These are phyloP conservation scores for Papiliotrema fonsecae DNA, from an alignment of 1,284 basidiomycete genomes.

Conservation along the genomic window DNA sequence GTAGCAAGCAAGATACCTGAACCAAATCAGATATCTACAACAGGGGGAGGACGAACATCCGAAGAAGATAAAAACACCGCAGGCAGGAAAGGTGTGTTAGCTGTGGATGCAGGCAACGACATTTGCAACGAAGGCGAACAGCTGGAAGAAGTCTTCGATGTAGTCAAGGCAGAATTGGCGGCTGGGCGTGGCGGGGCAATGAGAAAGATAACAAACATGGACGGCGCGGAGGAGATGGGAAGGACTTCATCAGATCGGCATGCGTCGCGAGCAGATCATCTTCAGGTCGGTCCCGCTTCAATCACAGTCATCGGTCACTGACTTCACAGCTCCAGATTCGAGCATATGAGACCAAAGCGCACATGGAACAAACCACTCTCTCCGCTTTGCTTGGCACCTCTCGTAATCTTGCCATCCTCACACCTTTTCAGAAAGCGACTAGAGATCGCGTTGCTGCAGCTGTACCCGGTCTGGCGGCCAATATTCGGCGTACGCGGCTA, in stretches of 20 bases:
- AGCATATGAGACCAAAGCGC: conserved; percentile 60
- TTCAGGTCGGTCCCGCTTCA: conserved; percentile 14
- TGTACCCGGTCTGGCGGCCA: conserved; percentile 62
- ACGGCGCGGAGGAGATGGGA: neutral
- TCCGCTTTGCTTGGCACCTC: conserved; percentile 66
- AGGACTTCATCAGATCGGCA: conserved; percentile 11
- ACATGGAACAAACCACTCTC: conserved; percentile 59
- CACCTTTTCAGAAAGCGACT: conserved; percentile 79
- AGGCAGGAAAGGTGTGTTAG: conserved; percentile 9
- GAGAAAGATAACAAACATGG: conserved; percentile 4
- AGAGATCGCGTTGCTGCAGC: conserved; percentile 65
- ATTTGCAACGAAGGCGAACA: conserved; percentile 40
- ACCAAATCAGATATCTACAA: neutral
- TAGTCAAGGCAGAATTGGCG: conserved; percentile 76
- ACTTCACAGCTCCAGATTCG: conserved; percentile 55
- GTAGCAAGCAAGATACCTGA: too few relatives aligned
- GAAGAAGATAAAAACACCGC: neutral
- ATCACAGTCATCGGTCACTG: neutral
- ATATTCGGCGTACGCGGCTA: conserved; percentile 64
- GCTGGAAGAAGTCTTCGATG: conserved; percentile 71
- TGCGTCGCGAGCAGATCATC: conserved; percentile 17
- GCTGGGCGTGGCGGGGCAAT: conserved; percentile 35
- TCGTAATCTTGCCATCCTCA: conserved; percentile 76
- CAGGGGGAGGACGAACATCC: neutral
- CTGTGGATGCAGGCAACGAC: conserved; percentile 33